These are phyloP conservation scores for Forsythia viridissima DNA, from an alignment of 257 asterid genomes.

Conservation along the genomic window DNA sequence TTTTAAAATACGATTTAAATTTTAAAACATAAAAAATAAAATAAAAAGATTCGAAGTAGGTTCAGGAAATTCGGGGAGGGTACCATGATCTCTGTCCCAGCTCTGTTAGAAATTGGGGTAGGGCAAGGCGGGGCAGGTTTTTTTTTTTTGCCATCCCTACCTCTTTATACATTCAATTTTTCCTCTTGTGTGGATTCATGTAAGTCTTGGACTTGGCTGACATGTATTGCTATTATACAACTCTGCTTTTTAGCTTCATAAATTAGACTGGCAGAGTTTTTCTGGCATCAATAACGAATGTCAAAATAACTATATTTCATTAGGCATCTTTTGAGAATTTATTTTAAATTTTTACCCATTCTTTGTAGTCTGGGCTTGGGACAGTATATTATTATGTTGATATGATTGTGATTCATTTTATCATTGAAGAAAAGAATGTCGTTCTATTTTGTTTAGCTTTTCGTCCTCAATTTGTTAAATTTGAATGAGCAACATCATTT, in stretches of 20 bases:
- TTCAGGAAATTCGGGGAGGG: no score
- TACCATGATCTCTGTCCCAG: no score
- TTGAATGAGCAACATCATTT: background rate
- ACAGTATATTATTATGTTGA: background rate
- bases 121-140: no score
- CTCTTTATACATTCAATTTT: slow-evolving; percentile 19
- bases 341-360: slow-evolving; percentile 2
- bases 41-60: no score
- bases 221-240: background rate
- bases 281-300: background rate
- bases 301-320: background rate
- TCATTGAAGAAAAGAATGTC: background rate
- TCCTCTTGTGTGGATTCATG: slow-evolving; percentile 98
- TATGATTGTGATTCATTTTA: background rate
- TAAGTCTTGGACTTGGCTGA: slow-evolving; percentile 48
- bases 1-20: no score
- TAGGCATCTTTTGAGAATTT: background rate
- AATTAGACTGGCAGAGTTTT: slow-evolving; percentile 1
- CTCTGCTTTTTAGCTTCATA: background rate
- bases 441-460: background rate
- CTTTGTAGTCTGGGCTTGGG: background rate
- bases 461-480: background rate
- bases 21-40: no score
- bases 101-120: no score
- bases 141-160: no score